A percentile compares a stretch with the other conserved stretches of the same genome.
Evolutionary conservation across 2,329 filamentous ascomycete genomes (phyloP).

Genomic region (Epichloe amarillans): DNA sequence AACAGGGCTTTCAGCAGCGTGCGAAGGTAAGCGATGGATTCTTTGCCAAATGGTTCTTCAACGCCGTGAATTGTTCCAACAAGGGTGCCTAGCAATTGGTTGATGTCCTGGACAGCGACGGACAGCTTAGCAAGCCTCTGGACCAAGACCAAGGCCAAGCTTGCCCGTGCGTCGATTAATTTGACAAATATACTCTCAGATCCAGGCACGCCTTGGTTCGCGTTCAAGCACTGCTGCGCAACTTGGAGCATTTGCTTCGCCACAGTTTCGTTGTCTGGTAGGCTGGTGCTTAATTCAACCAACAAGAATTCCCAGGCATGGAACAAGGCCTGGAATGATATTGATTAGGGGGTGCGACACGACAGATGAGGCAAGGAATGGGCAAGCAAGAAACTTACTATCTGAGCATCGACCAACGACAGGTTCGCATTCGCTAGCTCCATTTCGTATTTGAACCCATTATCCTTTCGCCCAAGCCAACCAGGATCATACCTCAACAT

Average conservation of each 20-base stretch:
- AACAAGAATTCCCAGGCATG: conserved; percentile 82
- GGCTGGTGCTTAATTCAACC: conserved; percentile 61
- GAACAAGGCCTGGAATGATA: conserved; percentile 51
- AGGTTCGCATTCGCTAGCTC: conserved; percentile 79
- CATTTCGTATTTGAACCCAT: conserved; percentile 74
- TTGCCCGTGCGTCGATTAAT: conserved; percentile 62
- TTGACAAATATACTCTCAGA: conserved; percentile 72
- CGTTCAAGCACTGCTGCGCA: conserved; percentile 61
- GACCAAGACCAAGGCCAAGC: conserved; percentile 69
- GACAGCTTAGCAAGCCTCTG: conserved; percentile 58
- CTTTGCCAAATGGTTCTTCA: conserved; percentile 37
- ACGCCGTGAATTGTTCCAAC: conserved; percentile 39
- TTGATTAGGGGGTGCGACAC: background rate
- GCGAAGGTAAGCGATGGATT: conserved; percentile 60
- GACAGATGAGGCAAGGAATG: background rate
- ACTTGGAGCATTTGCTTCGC: conserved; percentile 61
- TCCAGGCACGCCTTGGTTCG: conserved; percentile 60
- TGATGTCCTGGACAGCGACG: conserved; percentile 35
- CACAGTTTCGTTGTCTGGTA: conserved; percentile 39
- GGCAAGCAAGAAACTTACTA: conserved; percentile 39
- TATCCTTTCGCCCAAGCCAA: conserved; percentile 56
- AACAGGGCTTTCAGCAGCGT: conserved; percentile 75
- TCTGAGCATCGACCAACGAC: conserved; percentile 83
- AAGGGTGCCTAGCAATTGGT: conserved; percentile 36
- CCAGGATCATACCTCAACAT: conserved; percentile 65